These are phyloP conservation scores for Bipolaris gigantea DNA, from an alignment of 2,329 filamentous ascomycete genomes.

Conservation along the genomic window DNA sequence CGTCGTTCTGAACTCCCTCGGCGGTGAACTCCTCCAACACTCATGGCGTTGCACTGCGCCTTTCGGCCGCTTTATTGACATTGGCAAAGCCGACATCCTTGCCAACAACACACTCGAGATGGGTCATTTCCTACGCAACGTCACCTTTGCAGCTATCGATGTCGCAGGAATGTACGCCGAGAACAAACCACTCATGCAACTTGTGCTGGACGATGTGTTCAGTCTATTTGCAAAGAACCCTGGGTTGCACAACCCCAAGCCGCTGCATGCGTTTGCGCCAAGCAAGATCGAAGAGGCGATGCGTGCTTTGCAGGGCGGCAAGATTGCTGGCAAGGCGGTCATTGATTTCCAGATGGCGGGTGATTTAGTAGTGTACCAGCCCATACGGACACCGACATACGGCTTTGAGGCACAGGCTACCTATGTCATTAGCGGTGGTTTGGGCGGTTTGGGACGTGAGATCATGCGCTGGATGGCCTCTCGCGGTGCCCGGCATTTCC, in stretches of 20 bases:
- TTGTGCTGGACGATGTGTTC: conserved; percentile 6
- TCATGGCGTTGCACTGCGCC: conserved; percentile 32
- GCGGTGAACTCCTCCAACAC: conserved; percentile 28
- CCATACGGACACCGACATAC: conserved; percentile 4
- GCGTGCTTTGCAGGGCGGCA: conserved; percentile 33
- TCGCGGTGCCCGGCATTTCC: conserved; percentile 29
- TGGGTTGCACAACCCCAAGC: neutral
- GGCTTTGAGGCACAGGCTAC: conserved; percentile 11
- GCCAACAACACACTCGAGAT: conserved; percentile 17
- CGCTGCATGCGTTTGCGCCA: conserved; percentile 7
- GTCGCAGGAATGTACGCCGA: conserved; percentile 1
- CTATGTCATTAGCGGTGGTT: conserved; percentile 34
- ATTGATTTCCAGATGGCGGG: conserved; percentile 22
- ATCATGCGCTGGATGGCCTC: conserved; percentile 31
- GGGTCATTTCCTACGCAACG: conserved; percentile 14
- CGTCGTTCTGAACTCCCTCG: conserved; percentile 39
- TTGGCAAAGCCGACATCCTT: conserved; percentile 23
- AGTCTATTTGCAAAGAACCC: conserved; percentile 3
- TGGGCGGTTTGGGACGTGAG: conserved; percentile 33
- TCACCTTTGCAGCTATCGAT: conserved; percentile 11
- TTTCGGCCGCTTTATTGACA: conserved; percentile 37
- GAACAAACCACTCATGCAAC: conserved; percentile 11
- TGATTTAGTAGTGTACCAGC: conserved; percentile 19
- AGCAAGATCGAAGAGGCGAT: conserved; percentile 13
- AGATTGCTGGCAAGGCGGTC: conserved; percentile 48